A percentile compares a stretch with the other conserved stretches of the same genome.
Evolutionary conservation across 2,329 filamentous ascomycete species (phyloP).

Genomic region (Exutisphaerella laricina): DNA sequence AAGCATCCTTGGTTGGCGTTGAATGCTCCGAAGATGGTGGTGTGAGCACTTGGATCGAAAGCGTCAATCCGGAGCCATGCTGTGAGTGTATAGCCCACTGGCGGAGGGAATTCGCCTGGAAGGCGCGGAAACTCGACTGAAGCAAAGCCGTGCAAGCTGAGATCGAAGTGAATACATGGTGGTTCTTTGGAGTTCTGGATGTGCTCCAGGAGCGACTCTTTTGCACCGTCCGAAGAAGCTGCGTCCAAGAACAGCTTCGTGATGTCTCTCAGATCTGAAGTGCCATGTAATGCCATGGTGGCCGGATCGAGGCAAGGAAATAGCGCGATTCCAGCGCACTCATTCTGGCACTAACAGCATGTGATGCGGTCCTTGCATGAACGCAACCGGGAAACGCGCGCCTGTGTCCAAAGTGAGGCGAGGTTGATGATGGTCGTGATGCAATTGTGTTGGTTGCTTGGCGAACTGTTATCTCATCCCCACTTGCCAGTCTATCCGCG

Average conservation of each 20-base stretch:
- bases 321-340: constrained; percentile 10
- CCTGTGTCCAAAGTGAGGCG: too few species aligned
- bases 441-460: background rate
- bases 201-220: constrained; percentile 68
- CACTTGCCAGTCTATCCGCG: too few species aligned
- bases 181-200: constrained; percentile 70
- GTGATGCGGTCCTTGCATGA: constrained; percentile 12
- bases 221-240: constrained; percentile 45
- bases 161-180: constrained; percentile 87
- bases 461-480: background rate
- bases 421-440: too few species aligned
- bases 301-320: constrained; percentile 12
- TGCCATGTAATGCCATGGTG: constrained; percentile 66
- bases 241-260: constrained; percentile 65
- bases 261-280: constrained; percentile 76
- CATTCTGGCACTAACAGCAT: constrained; percentile 16
- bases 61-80: constrained; percentile 84
- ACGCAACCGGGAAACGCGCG: background rate
- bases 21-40: constrained; percentile 92
- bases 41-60: constrained; percentile 80
- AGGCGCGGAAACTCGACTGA: constrained; percentile 87
- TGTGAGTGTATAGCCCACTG: constrained; percentile 79
- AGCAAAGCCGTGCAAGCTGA: constrained; percentile 79
- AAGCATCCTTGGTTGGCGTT: constrained; percentile 91
- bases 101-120: constrained; percentile 76